Percentiles rank a stretch among this genome's conserved stretches.
These are phyloP conservation scores for Fraxinus platypoda DNA, from an alignment of 305 asterid species.

Conservation along the genomic window DNA sequence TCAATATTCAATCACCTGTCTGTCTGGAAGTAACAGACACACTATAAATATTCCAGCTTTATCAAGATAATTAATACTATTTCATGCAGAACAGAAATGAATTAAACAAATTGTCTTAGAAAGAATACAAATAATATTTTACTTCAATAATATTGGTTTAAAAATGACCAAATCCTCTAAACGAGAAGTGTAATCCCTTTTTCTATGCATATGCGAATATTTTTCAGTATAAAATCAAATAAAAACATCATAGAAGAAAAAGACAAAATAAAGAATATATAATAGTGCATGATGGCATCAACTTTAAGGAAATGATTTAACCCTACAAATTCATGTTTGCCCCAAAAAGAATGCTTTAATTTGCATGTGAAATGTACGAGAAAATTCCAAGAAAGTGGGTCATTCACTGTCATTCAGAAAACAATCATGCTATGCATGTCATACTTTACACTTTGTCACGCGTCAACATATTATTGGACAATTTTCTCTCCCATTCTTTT, in stretches of 20 bases:
- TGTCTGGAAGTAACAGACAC: conserved; percentile 19
- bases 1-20: conserved; percentile 6
- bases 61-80: not conserved
- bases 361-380: conserved; percentile 1
- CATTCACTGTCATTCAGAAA: not conserved
- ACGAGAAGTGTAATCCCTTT: conserved; percentile 5
- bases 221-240: not conserved
- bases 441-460: too few species aligned
- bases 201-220: not conserved
- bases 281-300: not conserved
- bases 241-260: not conserved
- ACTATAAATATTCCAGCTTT: conserved; percentile 12
- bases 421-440: not conserved
- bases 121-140: not conserved
- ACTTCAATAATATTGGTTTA: not conserved
- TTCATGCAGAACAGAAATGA: not conserved
- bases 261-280: not conserved
- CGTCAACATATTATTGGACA: too few species aligned
- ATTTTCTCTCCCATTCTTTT: too few species aligned
- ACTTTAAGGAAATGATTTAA: not conserved
- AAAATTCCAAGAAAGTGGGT: conserved; percentile 12
- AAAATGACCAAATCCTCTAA: conserved; percentile 2
- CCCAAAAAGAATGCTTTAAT: not conserved
- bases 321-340: not conserved
- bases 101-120: not conserved